These are phyloP conservation scores for Cytospora chrysosperma DNA, from an alignment of 2,329 filamentous ascomycete species.

Conservation along the genomic window DNA sequence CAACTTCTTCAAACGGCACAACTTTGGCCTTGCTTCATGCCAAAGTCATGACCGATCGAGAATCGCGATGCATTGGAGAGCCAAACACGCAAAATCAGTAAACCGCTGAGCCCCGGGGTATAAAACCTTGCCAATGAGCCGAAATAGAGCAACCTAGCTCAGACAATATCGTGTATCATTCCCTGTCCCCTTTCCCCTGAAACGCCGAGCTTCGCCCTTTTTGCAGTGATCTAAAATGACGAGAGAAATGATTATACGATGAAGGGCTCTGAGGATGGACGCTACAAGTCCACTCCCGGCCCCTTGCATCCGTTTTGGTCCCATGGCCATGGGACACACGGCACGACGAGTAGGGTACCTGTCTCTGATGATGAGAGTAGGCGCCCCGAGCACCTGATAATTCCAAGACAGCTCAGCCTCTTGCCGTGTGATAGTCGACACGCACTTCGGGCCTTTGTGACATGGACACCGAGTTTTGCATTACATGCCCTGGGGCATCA, in stretches of 20 bases:
- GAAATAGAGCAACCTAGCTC: conserved; percentile 12
- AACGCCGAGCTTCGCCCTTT: conserved; percentile 11
- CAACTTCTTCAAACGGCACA: background rate
- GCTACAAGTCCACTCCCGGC: background rate
- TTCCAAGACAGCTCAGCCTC: background rate
- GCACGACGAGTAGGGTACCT: too few relatives aligned
- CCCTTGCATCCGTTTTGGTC: background rate
- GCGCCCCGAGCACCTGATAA: background rate
- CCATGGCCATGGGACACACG: background rate
- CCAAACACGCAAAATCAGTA: background rate
- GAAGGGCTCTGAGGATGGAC: background rate
- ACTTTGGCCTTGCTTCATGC: background rate
- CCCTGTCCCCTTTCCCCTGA: conserved; percentile 3
- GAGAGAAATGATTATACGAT: conserved; percentile 1
- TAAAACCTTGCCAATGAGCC: conserved; percentile 19
- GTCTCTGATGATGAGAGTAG: background rate
- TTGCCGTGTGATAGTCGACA: background rate
- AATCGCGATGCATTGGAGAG: background rate
- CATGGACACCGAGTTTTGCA: background rate
- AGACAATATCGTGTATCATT: conserved; percentile 13
- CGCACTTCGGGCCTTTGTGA: background rate
- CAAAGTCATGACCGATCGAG: background rate
- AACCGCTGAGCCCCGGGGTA: conserved; percentile 19
- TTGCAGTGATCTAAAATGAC: background rate
- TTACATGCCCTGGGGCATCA: conserved; percentile 55